These are phyloP conservation scores for Aspergillus candidus DNA, from an alignment of 2,329 filamentous ascomycete species.

Conservation along the genomic window DNA sequence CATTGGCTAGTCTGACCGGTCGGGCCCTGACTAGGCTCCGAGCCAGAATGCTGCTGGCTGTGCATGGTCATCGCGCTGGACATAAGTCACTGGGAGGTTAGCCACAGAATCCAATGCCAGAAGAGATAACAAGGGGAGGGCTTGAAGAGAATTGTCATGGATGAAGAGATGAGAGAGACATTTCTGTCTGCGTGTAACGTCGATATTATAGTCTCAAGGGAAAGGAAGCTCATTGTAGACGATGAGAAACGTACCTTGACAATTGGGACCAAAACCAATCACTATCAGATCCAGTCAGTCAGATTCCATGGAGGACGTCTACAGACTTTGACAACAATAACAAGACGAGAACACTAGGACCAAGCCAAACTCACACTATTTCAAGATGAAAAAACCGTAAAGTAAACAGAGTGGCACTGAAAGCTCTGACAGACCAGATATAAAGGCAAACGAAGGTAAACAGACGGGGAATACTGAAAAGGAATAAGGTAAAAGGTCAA, in stretches of 20 bases:
- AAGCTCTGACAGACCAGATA: background rate
- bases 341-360: too few relatives aligned
- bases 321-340: too few relatives aligned
- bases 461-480: too few relatives aligned
- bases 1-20: constrained; percentile 19
- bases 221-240: background rate
- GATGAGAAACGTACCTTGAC: constrained; percentile 2
- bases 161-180: too few relatives aligned
- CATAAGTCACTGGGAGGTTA: constrained; percentile 5
- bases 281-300: too few relatives aligned
- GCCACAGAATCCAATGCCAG: constrained; percentile 2
- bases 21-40: constrained; percentile 20
- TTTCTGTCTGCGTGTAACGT: too few relatives aligned
- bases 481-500: constrained; percentile 36
- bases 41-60: constrained; percentile 20
- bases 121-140: background rate
- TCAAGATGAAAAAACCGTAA: background rate
- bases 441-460: too few relatives aligned
- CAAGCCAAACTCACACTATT: too few relatives aligned
- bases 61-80: constrained; percentile 5
- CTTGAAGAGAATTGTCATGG: background rate
- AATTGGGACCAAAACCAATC: constrained; percentile 1
- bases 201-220: too few relatives aligned
- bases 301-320: too few relatives aligned
- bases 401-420: constrained; percentile 2